Base-by-base conservation (phyloP, 257 asterid species). In the Nicotiana otophora region DNA sequence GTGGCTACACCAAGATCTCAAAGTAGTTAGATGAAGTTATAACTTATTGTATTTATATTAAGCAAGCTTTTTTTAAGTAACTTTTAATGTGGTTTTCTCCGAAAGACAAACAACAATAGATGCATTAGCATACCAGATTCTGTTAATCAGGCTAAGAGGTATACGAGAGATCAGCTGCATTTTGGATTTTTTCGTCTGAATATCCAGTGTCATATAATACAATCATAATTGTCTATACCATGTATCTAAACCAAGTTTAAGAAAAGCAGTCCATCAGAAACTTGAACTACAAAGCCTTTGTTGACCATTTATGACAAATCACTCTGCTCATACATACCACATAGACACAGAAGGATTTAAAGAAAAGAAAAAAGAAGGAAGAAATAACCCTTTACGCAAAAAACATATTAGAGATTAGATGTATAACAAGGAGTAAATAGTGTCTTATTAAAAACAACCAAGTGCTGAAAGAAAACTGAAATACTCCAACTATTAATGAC, bases 1-100 rank as follows among this genome's bases (percentile, higher is more conserved):
- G 89, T 26, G 88, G 83, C 28, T 84, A 81, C 85, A 83, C 85
- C 86, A 88, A 86, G 88, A 81, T 82, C 67, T 70, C 84, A 6
- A 86, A 86, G 80, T 84, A 69, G 86, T 1, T 53, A 14, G 54
- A 48, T 48, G 14, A 53, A 53, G 58, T 14, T 14, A 14, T 53
- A 12, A 46, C 20, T 23, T 11, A 46, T 11, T 23, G 4, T 12
- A 46, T 72, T 12, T 46, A 23, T 23, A 72, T 46, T 16, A 46
- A 72, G 36, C 23, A 72, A 46, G 34, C 33, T 5, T 42, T 70
- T 68, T 39, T 20, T 20, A 0, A 20, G 12, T n/a, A 1, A 70
- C 7, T 70, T 10, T 15, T 36, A n/a, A 2, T 36, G 77, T 69
- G 4, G 23, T 28, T 42, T 36, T 20, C 4, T 10, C 30, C 11